These are phyloP conservation scores for Botryococcus braunii DNA, from an alignment of 163 green algal genomes.

Conservation along the genomic window DNA sequence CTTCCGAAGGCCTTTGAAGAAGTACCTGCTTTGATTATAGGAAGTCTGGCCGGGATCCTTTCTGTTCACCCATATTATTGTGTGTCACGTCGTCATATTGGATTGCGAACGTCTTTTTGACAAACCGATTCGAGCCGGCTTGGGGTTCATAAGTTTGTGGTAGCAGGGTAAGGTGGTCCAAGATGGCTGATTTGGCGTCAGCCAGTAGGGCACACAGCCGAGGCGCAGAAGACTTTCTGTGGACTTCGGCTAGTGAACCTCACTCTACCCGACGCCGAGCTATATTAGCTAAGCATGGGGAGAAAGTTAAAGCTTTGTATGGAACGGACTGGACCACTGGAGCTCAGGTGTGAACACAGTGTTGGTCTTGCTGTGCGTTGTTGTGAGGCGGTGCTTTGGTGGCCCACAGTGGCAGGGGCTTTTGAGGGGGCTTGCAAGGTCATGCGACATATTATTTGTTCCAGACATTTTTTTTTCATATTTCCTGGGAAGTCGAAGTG, in stretches of 20 bases:
- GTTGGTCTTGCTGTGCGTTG: neutral
- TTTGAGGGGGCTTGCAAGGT: neutral
- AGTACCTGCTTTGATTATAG: too few relatives aligned
- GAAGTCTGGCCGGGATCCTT: too few relatives aligned
- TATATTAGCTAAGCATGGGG: conserved; percentile 49
- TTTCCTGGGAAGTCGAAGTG: neutral
- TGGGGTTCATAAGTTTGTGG: too few relatives aligned
- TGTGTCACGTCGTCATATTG: too few relatives aligned
- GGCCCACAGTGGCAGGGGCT: neutral
- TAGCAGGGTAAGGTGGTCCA: too few relatives aligned
- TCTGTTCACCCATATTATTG: too few relatives aligned
- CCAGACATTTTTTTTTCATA: neutral
- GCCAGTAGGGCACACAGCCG: conserved; percentile 30
- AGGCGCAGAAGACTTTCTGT: conserved; percentile 38
- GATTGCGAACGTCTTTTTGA: too few relatives aligned
- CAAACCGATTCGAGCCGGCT: too few relatives aligned
- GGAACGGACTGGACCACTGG: conserved; percentile 46
- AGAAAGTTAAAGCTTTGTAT: conserved; percentile 46
- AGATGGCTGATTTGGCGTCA: conserved; percentile 30
- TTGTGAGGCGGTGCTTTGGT: neutral
- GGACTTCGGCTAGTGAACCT: conserved; percentile 40
- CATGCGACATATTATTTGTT: neutral
- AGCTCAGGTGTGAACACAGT: conserved; percentile 28
- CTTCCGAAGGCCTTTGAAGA: too few relatives aligned
- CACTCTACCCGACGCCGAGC: conserved; percentile 34